Conservation (phyloP, 192 early-diverging fungal genomes). For the Coemansia biformis region DNA sequence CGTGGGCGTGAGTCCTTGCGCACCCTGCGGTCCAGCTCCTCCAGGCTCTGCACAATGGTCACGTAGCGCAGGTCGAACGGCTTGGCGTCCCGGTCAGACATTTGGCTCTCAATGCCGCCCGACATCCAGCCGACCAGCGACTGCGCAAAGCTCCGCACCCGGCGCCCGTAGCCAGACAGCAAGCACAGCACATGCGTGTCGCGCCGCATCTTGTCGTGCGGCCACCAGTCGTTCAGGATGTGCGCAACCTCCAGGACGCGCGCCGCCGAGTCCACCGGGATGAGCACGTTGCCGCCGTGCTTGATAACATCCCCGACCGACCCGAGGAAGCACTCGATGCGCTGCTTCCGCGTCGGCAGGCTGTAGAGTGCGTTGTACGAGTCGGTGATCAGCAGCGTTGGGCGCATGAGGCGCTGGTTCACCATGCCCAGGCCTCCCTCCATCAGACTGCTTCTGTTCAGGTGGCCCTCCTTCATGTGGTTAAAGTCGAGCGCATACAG, state of each 20-base stretch:
- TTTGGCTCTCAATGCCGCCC: conserved; percentile 64
- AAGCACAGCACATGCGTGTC: conserved; percentile 68
- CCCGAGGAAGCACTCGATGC: conserved; percentile 71
- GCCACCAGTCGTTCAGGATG: conserved; percentile 84
- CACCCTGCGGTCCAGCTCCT: conserved; percentile 32
- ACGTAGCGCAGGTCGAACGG: conserved; percentile 88
- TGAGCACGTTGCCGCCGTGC: conserved; percentile 71
- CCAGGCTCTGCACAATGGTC: conserved; percentile 60
- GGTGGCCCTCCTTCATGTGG: conserved; percentile 82
- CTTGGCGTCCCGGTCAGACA: conserved; percentile 67
- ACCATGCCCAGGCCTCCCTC: conserved; percentile 56
- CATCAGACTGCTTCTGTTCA: conserved; percentile 25
- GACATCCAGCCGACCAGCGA: conserved; percentile 97
- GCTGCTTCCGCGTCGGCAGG: conserved; percentile 63
- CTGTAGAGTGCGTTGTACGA: conserved; percentile 67
- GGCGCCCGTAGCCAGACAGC: conserved; percentile 67
- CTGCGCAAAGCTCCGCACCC: conserved; percentile 77
- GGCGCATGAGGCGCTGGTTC: conserved; percentile 62
- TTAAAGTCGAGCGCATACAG: conserved; percentile 97
- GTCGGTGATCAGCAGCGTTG: conserved; percentile 92
- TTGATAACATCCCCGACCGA: conserved; percentile 53
- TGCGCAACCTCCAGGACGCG: conserved; percentile 88
- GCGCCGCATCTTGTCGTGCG: conserved; percentile 46
- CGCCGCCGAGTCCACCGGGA: conserved; percentile 85
- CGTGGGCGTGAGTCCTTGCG: conserved; percentile 42